A percentile compares a stretch with the other conserved stretches of the same genome.
Evolutionary conservation across 1,139 yeast species (phyloP).

Genomic region (Meyerozyma guilliermondii): DNA sequence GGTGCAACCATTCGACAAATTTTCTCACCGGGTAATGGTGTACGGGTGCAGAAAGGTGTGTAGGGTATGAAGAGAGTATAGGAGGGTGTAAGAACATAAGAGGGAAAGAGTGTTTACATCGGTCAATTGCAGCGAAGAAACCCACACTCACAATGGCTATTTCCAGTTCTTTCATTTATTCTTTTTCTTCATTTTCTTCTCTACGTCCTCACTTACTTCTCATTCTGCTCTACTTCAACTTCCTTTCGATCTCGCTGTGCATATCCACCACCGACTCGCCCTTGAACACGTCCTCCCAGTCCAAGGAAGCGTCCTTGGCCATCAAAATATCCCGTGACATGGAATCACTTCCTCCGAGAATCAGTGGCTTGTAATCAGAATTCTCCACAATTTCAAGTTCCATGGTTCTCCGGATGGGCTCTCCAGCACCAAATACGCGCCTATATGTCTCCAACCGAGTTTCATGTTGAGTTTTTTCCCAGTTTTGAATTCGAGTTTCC

Average conservation of each 20-base stretch:
- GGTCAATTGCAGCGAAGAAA: no score
- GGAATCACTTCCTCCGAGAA: constrained; percentile 49
- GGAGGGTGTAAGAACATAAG: no score
- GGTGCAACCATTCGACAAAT: constrained; percentile 1
- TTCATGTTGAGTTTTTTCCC: constrained; percentile 76
- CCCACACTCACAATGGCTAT: no score
- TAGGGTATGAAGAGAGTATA: no score
- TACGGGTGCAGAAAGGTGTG: no score
- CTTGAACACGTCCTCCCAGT: constrained; percentile 91
- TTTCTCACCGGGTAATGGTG: constrained; percentile 2
- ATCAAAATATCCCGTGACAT: constrained; percentile 73
- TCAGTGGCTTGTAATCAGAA: constrained; percentile 67
- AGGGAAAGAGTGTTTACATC: no score
- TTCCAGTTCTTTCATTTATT: no score
- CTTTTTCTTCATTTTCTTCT: neutral
- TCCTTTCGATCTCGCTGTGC: constrained; percentile 70
- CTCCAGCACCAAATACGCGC: constrained; percentile 87
- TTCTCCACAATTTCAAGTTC: constrained; percentile 71
- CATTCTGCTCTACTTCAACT: constrained; percentile 42
- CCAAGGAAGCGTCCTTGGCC: constrained; percentile 70
- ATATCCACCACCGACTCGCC: constrained; percentile 51
- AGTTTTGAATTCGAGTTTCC: constrained; percentile 64
- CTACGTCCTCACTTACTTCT: neutral
- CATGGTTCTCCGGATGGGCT: constrained; percentile 86
- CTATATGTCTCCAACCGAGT: constrained; percentile 74